A percentile compares a stretch with the other conserved stretches of the same genome.
Conservation (phyloP, 768 basidiomycete genomes). For the Russula abietina region DNA sequence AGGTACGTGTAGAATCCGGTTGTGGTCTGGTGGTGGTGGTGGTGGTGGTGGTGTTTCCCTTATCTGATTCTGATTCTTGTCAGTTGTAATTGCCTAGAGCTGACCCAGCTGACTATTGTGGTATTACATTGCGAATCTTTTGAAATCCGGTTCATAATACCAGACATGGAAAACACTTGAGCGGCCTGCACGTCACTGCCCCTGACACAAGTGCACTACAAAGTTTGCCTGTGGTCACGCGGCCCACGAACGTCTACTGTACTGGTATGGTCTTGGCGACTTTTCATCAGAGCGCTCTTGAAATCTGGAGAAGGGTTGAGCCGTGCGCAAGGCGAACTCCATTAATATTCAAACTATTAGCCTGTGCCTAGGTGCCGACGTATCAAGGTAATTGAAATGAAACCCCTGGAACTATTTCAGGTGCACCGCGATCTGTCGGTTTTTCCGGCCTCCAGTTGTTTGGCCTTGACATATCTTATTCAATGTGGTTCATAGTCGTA, state of each 20-base stretch:
- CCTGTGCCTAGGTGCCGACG: constrained; percentile 4
- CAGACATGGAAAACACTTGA: neutral
- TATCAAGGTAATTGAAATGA: neutral
- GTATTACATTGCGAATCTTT: neutral
- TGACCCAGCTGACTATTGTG: neutral
- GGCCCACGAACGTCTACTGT: neutral
- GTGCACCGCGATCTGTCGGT: neutral
- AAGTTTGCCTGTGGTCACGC: neutral
- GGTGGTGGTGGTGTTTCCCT: neutral
- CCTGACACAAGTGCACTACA: neutral
- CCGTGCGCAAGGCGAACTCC: neutral
- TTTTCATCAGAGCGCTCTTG: neutral
- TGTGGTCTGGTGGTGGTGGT: neutral
- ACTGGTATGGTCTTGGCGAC: neutral
- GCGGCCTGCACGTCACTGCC: neutral
- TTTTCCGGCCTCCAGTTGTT: neutral
- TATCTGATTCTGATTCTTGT: neutral
- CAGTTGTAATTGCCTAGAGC: neutral
- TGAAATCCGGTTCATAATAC: neutral
- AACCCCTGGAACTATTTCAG: neutral
- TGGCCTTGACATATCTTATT: neutral
- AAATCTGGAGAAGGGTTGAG: neutral
- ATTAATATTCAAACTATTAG: constrained; percentile 8
- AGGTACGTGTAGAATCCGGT: neutral
- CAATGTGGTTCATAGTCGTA: neutral